Base-by-base conservation (phyloP, 495 filamentous ascomycete species). In the Rusavskia elegans region DNA sequence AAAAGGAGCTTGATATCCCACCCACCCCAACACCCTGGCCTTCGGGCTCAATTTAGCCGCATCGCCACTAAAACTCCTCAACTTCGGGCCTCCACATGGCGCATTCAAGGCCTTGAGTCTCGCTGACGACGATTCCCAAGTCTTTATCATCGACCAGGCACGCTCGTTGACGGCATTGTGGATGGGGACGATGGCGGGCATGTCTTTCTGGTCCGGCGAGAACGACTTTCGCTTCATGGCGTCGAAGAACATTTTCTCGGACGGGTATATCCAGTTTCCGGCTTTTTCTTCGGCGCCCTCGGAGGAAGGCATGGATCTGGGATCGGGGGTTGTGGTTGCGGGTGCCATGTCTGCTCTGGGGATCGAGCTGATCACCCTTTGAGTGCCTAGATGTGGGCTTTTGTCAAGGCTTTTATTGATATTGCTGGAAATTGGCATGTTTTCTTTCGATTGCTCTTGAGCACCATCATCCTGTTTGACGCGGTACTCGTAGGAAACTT, bases 91-190 rank as follows among this genome's bases (percentile, higher is more conserved):
- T 49, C 78, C 85, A 56, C 89, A 95, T 44, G 63, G 63, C 67
- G 64, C 72, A 73, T 74, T 76, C 58, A 60, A 79, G 58, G 59
- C 67, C 56, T 51, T 79, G 63, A 65, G 75, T 16, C 61, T 59
- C 3, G 71, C 69, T 10, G 62, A 79, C 0, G 78, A 80, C 27
- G 67, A 70, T 68, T 98, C 92, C 92, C 92, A 97, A 36, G 72
- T 71, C 54, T 83, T 74, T 51, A 92, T 92, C 70, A 89, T 82
- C 50, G 76, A 70, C 86, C 86, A 92, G 2, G 86, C 86, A 46
- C 84, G 76, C 72, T 92, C 86, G 68, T 90, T 92, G 61, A 98
- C 92, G 49, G 92, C 92, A 65, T 98, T 98, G 66, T 98, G 92
- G 63, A 98, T 96, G 1, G 92, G 92, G 46, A 97, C 89, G 29